Base-by-base conservation (phyloP, 306 rosid species). In the Myrica gale region DNA sequence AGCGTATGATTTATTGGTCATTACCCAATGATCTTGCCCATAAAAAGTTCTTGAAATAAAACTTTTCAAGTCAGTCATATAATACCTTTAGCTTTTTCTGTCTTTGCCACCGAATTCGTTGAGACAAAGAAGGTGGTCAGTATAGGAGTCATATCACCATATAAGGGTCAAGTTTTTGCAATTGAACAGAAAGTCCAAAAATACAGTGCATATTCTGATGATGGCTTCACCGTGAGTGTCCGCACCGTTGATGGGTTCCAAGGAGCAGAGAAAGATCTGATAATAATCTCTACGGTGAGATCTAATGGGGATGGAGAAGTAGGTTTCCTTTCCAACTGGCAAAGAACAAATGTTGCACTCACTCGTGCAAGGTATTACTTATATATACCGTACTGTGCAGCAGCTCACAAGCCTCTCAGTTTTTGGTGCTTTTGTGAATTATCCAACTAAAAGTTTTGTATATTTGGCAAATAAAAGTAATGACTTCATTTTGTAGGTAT, bases 231-330 rank as follows among this genome's bases (percentile, higher is more conserved):
- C 47, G 80, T 86, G 6, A 82, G 75, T 61, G 90, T 90, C 55
- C 90, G 88, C 17, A 84, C 91, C 8, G 80, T 90, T 11, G 96
- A 88, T 72, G 92, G 91, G 1, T 88, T 90, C 81, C 96, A 90
- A 88, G 92, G 92, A 0, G 89, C 91, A 5, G 92, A 90, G 50
- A 86, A 88, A 57, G 96, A 90, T 61, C 82, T 90, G 9, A 88
- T 88, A 9, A 68, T 80, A 42, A 69, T 71, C 19, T 87, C 86
- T 4, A 81, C 89, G 9, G 91, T 83, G 11, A 84, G 88, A 69
- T 68, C 79, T 1, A 85, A 87, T 68, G 74, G 10, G 9, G 61
- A 53, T 16, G 91, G 89, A 13, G 69, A 72, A n/a, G 74, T 90
- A 7, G 90, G 93, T 32, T 88, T 87, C 63, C 85, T 88, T 74